Conservation (phyloP, 2,329 filamentous ascomycete species). For the Alternaria rosae region DNA sequence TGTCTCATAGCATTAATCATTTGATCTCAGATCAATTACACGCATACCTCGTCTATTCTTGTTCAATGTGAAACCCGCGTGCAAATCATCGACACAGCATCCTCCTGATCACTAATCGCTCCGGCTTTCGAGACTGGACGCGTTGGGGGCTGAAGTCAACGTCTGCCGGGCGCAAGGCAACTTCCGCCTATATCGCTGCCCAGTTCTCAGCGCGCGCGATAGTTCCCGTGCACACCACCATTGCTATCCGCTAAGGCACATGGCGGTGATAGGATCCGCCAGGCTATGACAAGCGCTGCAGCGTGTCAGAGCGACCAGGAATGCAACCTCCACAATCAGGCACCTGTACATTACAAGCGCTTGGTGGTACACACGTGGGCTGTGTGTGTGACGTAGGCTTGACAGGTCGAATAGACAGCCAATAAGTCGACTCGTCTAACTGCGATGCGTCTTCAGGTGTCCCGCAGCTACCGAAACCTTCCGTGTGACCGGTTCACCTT, state of each 20-base stretch:
- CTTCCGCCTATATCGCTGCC: neutral
- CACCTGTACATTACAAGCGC: conserved; percentile 8
- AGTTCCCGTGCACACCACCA: conserved; percentile 18
- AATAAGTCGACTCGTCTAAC: conserved; percentile 7
- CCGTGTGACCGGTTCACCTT: conserved; percentile 24
- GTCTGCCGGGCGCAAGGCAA: neutral
- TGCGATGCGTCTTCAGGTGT: conserved; percentile 12
- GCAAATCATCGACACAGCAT: neutral
- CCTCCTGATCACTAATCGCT: neutral
- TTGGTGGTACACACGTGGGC: conserved; percentile 2
- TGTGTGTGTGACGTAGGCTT: conserved; percentile 21
- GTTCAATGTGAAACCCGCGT: conserved; percentile 16
- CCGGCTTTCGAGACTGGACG: neutral
- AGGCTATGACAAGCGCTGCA: conserved; percentile 5
- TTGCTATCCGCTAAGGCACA: conserved; percentile 9
- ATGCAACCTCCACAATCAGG: conserved; percentile 14
- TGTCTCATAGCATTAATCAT: conserved; percentile 28
- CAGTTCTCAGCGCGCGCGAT: conserved; percentile 3
- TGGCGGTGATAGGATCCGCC: conserved; percentile 3
- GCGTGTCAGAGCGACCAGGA: conserved; percentile 4
- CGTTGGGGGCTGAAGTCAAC: neutral
- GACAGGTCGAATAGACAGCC: conserved; percentile 7
- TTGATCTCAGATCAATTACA: conserved; percentile 25
- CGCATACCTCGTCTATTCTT: neutral
- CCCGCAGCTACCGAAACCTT: conserved; percentile 22